Evolutionary conservation across 257 asterid genomes (phyloP).

Genomic region (Mentha longifolia): DNA sequence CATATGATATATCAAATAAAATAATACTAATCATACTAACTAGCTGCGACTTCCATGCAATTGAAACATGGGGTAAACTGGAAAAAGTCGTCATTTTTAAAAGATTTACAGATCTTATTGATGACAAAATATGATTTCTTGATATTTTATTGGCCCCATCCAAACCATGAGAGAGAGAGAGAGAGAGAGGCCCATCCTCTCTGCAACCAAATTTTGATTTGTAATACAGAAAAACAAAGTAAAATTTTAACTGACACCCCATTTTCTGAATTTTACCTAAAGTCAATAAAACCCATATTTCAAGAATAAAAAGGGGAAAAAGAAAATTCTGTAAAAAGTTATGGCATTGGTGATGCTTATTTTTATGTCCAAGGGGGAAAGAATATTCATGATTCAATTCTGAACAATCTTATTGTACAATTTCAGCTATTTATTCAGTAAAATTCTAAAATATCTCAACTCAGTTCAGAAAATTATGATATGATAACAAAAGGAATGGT

Average conservation of each 20-base stretch:
- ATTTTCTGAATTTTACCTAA: conserved; percentile 29
- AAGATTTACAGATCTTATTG: background rate
- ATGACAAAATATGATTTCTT: background rate
- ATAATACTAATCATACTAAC: background rate
- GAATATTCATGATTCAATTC: conserved; percentile 29
- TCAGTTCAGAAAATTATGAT: no score
- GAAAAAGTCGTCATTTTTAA: background rate
- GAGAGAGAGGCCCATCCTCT: conserved; percentile 18
- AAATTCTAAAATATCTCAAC: background rate
- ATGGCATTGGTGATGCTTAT: no score
- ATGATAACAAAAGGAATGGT: no score
- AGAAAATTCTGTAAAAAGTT: no score
- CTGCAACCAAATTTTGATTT: background rate
- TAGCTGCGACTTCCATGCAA: background rate
- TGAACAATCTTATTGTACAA: conserved; percentile 17
- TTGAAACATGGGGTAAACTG: background rate
- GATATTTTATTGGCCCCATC: background rate
- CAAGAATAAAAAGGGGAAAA: background rate
- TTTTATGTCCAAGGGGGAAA: conserved; percentile 26
- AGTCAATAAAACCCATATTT: conserved; percentile 20
- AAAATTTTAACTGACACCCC: conserved; percentile 27
- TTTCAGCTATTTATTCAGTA: background rate
- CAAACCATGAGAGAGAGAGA: background rate
- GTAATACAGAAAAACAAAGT: background rate
- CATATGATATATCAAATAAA: background rate